Evolutionary conservation across 2,329 filamentous ascomycete genomes (phyloP).

Genomic region (Metarhizium rileyi): DNA sequence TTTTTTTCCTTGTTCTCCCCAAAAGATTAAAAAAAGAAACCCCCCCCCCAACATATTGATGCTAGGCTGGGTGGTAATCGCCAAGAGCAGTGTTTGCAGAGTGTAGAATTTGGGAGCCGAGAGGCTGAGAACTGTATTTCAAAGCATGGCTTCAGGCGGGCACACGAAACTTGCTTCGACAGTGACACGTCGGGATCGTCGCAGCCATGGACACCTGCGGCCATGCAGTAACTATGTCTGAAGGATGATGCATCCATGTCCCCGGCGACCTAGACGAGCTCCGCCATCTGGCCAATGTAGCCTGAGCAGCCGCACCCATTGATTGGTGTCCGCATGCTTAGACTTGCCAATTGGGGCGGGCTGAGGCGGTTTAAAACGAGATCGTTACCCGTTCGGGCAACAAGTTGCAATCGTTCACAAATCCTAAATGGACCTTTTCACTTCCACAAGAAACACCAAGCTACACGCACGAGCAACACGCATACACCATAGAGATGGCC

Average conservation of each 20-base stretch:
- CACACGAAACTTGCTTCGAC: too few relatives aligned
- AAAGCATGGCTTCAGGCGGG: background rate
- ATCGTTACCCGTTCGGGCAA: background rate
- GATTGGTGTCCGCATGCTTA: background rate
- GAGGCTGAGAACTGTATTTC: background rate
- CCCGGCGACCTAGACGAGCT: background rate
- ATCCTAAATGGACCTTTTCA: background rate
- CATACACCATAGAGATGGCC: slow-evolving; percentile 22
- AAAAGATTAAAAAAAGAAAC: too few relatives aligned
- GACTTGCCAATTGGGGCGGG: background rate
- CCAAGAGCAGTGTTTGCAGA: too few relatives aligned
- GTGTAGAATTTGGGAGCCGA: too few relatives aligned
- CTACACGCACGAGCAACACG: background rate
- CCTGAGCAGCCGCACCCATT: background rate
- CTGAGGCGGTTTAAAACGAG: background rate
- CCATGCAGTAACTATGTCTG: too few relatives aligned
- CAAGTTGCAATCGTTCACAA: background rate
- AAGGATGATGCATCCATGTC: too few relatives aligned
- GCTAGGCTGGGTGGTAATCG: too few relatives aligned
- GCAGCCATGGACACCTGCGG: too few relatives aligned
- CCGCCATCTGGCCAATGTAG: background rate
- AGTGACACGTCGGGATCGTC: too few relatives aligned
- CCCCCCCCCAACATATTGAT: too few relatives aligned
- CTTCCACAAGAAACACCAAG: too few relatives aligned
- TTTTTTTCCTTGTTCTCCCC: too few relatives aligned